Evolutionary conservation across 352 stramenopile genomes (phyloP), one percentile per base, ranked within the genome.

Genomic region (Phytophthora vignae): DNA sequence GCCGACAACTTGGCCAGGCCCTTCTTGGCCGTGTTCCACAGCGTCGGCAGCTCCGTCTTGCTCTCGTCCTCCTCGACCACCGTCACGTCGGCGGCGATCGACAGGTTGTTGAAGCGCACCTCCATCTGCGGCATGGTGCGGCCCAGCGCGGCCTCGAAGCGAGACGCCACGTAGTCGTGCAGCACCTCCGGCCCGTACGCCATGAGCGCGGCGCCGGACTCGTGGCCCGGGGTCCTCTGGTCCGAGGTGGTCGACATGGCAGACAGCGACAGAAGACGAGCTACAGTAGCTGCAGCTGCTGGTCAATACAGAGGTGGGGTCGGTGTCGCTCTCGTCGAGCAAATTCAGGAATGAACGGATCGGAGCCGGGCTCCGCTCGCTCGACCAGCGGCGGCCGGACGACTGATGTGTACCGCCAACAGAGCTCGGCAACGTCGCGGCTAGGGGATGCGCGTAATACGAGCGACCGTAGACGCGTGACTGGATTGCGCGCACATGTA

Each of bases 141-240:
- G 42, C 76, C 74, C 58, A 87, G 55, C n/a, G 79, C 76, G 40
- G 64, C 62, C 67, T 50, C 52, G 2, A 25, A 25, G 22, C 22
- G 22, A 25, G 22, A 25, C 22, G 76, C 67, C 36, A 87, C 69
- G 77, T 77, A 77, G 25, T 69, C 42, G 69, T 87, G 74, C 64
- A 87, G 65, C 64, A 73, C 67, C 15, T 74, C 62, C 9, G 78
- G 69, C 14, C 71, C 74, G 21, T 73, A 67, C 14, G 76, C 95
- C 70, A 88, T 87, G 55, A 95, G 90, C 19, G 88, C 19, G 86
- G 58, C 64, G 44, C 63, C 68, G 17, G 73, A 79, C 53, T 83
- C 69, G 56, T 65, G 62, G 40, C 69, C 63, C 22, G 50, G 69
- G 19, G 56, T 76, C 62, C 56, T 71, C 42, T 71, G 52, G 25